These are phyloP conservation scores for Monosporascus sp. DNA, from an alignment of 2,329 filamentous ascomycete species.

Conservation along the genomic window DNA sequence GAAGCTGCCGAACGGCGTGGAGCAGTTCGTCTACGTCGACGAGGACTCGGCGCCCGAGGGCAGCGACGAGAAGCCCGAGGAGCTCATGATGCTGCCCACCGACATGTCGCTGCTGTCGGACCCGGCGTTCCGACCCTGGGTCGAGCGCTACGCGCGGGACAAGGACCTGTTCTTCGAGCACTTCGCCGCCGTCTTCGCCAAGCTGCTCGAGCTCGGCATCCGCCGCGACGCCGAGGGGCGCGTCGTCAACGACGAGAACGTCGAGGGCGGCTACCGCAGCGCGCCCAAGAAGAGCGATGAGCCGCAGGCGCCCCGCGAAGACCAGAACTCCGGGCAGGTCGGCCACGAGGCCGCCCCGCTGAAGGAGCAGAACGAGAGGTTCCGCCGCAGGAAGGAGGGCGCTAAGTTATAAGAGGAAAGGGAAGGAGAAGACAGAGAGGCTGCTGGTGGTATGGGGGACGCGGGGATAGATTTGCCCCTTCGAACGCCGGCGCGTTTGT, in stretches of 20 bases:
- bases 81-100: conserved; percentile 63
- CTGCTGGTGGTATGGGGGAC: background rate
- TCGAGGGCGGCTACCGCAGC: conserved; percentile 35
- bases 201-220: conserved; percentile 58
- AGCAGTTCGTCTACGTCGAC: conserved; percentile 53
- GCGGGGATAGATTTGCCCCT: background rate
- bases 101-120: conserved; percentile 56
- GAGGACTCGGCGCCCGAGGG: conserved; percentile 42
- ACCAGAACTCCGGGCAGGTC: conserved; percentile 22
- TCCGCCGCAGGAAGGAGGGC: conserved; percentile 23
- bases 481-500: too few relatives aligned
- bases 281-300: conserved; percentile 27
- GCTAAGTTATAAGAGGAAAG: conserved; percentile 29
- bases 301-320: conserved; percentile 26
- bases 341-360: conserved; percentile 35
- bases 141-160: conserved; percentile 54
- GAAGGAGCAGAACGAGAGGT: conserved; percentile 32
- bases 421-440: background rate
- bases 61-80: conserved; percentile 46
- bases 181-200: conserved; percentile 53
- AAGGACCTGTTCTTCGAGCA: conserved; percentile 58
- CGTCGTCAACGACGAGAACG: conserved; percentile 52
- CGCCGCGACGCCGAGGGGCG: conserved; percentile 45
- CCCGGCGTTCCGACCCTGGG: conserved; percentile 47
- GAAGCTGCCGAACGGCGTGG: conserved; percentile 22